Evolutionary conservation across 495 filamentous ascomycete genomes (phyloP).

Genomic region (Neurospora terricola): DNA sequence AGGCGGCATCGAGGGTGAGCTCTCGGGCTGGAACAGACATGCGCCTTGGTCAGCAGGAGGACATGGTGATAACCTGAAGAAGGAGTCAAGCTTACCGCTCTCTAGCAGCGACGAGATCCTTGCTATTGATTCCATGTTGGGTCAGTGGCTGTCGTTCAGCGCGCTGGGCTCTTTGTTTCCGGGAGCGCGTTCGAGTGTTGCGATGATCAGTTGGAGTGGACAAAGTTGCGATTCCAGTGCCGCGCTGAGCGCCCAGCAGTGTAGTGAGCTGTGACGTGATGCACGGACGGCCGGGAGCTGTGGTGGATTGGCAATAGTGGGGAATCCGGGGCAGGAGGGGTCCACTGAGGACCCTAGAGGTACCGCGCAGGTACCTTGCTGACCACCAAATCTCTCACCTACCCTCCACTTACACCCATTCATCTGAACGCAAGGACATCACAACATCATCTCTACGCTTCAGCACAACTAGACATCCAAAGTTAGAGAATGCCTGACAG

Average conservation of each 20-base stretch:
- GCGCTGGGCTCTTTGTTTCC: background rate
- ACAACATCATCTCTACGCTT: background rate
- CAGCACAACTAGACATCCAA: background rate
- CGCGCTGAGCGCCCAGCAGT: background rate
- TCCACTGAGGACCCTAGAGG: background rate
- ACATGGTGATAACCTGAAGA: background rate
- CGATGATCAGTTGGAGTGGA: background rate
- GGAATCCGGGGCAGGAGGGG: background rate
- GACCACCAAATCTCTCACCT: background rate
- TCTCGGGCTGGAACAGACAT: constrained; percentile 60
- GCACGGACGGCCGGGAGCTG: background rate
- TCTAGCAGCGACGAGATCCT: constrained; percentile 88
- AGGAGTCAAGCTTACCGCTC: constrained; percentile 50
- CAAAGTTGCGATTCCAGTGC: background rate
- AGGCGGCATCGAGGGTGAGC: constrained; percentile 91
- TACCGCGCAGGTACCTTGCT: background rate
- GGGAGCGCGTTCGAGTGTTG: background rate
- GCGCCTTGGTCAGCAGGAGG: constrained; percentile 9
- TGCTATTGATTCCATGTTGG: constrained; percentile 83
- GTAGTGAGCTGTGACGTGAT: background rate
- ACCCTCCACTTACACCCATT: background rate
- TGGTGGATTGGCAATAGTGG: background rate
- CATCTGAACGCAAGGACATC: background rate
- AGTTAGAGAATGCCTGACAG: background rate
- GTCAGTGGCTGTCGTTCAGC: constrained; percentile 1